phyloP scores from a whole-genome alignment of 768 basidiomycete species.

The Gymnopilus junonius region DNA sequence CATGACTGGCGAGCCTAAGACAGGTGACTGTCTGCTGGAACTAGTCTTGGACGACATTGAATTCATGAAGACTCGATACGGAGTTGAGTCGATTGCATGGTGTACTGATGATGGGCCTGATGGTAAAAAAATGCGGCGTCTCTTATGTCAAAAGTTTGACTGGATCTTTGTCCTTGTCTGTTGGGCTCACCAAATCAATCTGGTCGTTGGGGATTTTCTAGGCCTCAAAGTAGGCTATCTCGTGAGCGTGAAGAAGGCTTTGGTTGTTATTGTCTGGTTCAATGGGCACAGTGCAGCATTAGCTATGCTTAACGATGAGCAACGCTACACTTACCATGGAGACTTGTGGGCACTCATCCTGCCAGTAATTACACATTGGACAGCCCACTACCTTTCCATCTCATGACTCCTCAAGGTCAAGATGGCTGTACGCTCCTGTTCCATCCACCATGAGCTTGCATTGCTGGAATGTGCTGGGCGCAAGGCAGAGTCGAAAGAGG shows the following conservation, averaged over 20 bases:
- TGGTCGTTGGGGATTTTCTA: constrained; percentile 39
- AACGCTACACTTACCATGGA: constrained; percentile 14
- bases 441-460: constrained; percentile 9
- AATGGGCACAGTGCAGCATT: constrained; percentile 35
- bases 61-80: constrained; percentile 21
- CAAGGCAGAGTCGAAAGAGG: constrained; percentile 16
- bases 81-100: constrained; percentile 23
- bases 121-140: constrained; percentile 23
- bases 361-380: constrained; percentile 37
- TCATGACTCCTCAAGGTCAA: constrained; percentile 25
- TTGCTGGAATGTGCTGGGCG: constrained; percentile 6
- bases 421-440: constrained; percentile 2
- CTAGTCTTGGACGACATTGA: constrained; percentile 27
- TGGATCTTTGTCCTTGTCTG: constrained; percentile 23
- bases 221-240: constrained; percentile 16
- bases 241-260: constrained; percentile 20
- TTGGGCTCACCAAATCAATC: constrained; percentile 36
- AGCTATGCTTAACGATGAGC: constrained; percentile 30
- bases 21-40: constrained; percentile 26
- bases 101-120: constrained; percentile 30
- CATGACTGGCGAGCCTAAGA: constrained; percentile 26
- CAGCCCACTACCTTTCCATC: constrained; percentile 32
- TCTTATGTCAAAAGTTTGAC: constrained; percentile 6
- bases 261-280: constrained; percentile 34
- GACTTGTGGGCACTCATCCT: constrained; percentile 28